These are phyloP conservation scores for Trypanosoma vivax DNA, from an alignment of 208 protist species.

Conservation along the genomic window DNA sequence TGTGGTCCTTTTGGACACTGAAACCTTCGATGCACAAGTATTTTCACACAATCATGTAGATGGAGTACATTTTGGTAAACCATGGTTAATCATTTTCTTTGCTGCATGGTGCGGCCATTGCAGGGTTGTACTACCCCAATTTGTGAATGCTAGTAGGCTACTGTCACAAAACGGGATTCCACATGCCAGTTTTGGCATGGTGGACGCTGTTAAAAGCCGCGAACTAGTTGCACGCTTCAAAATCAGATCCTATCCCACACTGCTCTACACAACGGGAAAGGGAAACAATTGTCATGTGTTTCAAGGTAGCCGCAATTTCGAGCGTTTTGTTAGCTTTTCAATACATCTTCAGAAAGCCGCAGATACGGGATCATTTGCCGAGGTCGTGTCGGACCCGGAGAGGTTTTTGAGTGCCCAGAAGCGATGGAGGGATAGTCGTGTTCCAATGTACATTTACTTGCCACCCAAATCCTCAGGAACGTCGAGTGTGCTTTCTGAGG, in stretches of 20 bases:
- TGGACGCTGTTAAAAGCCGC: slow-evolving; percentile 41
- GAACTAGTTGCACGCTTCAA: slow-evolving; percentile 47
- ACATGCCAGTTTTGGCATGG: slow-evolving; percentile 50
- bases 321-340: slow-evolving; percentile 57
- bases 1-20: slow-evolving; percentile 21
- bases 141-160: slow-evolving; percentile 53
- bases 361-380: slow-evolving; percentile 47
- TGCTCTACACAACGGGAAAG: slow-evolving; percentile 79
- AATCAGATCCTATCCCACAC: slow-evolving; percentile 47
- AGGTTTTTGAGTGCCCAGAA: slow-evolving; percentile 36
- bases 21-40: slow-evolving; percentile 62
- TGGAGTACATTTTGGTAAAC: background rate
- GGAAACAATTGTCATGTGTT: slow-evolving; percentile 41
- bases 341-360: slow-evolving; percentile 39
- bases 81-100: slow-evolving; percentile 80
- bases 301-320: slow-evolving; percentile 38
- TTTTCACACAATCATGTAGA: slow-evolving; percentile 24
- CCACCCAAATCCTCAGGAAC: slow-evolving; percentile 10
- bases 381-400: slow-evolving; percentile 39
- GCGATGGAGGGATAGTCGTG: slow-evolving; percentile 22
- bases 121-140: slow-evolving; percentile 58
- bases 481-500: background rate
- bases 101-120: slow-evolving; percentile 82
- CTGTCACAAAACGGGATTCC: slow-evolving; percentile 22
- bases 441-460: slow-evolving; percentile 71